Conservation (phyloP, 2,329 filamentous ascomycete species). For the Talaromyces pinophilus region DNA sequence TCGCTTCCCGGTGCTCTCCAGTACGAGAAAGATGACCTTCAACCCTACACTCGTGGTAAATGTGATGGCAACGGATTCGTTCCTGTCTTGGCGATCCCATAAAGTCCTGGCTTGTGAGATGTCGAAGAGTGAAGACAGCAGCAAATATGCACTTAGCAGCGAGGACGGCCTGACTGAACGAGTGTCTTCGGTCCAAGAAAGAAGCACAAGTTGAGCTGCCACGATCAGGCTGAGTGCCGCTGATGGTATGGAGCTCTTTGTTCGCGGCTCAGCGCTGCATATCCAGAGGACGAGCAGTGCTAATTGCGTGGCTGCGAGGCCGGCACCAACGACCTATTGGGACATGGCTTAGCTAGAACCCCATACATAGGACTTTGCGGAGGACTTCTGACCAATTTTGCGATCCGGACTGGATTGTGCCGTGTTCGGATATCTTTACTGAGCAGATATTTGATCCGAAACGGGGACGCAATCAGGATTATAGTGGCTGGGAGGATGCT, state of each 20-base stretch:
- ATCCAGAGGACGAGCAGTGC: slow-evolving; percentile 23
- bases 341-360: neutral
- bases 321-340: neutral
- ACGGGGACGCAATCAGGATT: slow-evolving; percentile 8
- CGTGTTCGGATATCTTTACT: slow-evolving; percentile 4
- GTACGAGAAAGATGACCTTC: slow-evolving; percentile 2
- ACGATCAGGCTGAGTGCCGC: slow-evolving; percentile 17
- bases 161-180: slow-evolving; percentile 18
- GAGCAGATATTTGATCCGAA: slow-evolving; percentile 9
- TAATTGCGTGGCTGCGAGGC: slow-evolving; percentile 21
- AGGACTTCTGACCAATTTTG: slow-evolving; percentile 14
- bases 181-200: slow-evolving; percentile 21
- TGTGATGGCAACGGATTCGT: neutral
- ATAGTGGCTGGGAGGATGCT: slow-evolving; percentile 19
- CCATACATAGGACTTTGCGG: too few relatives aligned
- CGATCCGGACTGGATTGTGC: neutral
- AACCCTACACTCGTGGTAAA: slow-evolving; percentile 8
- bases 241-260: slow-evolving; percentile 13
- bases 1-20: slow-evolving; percentile 16
- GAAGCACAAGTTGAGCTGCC: slow-evolving; percentile 10
- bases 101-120: slow-evolving; percentile 17
- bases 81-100: slow-evolving; percentile 1
- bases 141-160: slow-evolving; percentile 5
- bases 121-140: slow-evolving; percentile 17
- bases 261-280: neutral